Base-by-base conservation (phyloP, 148 eudicot species). In the Spergularia marina region DNA sequence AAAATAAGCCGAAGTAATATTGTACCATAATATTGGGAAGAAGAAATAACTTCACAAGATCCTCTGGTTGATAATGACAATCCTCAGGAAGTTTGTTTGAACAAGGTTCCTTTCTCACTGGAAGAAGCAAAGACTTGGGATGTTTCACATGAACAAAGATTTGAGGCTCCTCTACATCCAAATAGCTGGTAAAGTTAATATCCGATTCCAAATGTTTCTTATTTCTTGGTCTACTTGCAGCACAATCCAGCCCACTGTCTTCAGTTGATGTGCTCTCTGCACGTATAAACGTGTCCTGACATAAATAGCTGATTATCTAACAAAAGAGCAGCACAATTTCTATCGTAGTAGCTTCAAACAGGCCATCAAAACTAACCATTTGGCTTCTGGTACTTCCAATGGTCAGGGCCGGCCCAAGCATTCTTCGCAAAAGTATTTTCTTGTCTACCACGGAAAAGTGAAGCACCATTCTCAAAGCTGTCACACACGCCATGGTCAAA, bases 391-490 rank as follows among this genome's bases (percentile, higher is more conserved):
- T 86, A 95, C 86, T 92, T 95, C 98, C 98, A 95, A 64, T 92
- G 97, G 78, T 92, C 90, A 62, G 98, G 96, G 74, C 98, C 98
- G 60, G 98, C 98, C 98, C 98, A 95, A 4, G 94, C 93, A 84
- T 95, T 95, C 67, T 82, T 89, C 56, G 85, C 89, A 58, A 88
- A 87, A 49, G 83, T 78, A 71, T 86, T 80, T 36, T 93, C 96
- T 74, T 87, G 81, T 77, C 40, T 68, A 40, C 79, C 86, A 89
- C 73, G 79, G 77, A 84, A 86, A 92, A 80, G 89, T 70, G 82
- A 82, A 85, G 71, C 78, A 82, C 91, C 85, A 67, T 82, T 84
- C 53, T 82, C 89, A 82, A 74, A 81, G 71, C 84, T 82, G 70
- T 85, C 88, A 65, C 85, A 85, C 60, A 57, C 58, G 75, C 86